Percentiles rank a stretch among this genome's conserved stretches.
Evolutionary conservation across 129 eudicot species (phyloP).

Genomic region (Lactuca saligna): DNA sequence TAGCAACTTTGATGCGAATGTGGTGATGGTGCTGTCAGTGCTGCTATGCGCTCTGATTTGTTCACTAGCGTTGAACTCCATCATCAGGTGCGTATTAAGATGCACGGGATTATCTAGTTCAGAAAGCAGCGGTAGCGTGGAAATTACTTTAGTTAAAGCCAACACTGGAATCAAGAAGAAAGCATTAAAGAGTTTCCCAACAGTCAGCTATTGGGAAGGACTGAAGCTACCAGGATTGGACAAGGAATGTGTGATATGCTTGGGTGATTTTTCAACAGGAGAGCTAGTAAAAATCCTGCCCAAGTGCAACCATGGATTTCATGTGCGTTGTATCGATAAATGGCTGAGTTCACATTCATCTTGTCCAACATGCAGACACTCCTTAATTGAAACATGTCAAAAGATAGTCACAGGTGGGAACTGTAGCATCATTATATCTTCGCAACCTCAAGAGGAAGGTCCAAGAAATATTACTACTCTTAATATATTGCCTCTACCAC

Average conservation of each 20-base stretch:
- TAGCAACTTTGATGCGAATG: slow-evolving; percentile 69
- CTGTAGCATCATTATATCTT: slow-evolving; percentile 12
- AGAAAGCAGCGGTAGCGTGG: slow-evolving; percentile 7
- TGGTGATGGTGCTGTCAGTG: slow-evolving; percentile 76
- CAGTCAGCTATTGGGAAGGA: slow-evolving; percentile 46
- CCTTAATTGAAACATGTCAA: slow-evolving; percentile 63
- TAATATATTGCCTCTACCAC: slow-evolving; percentile 60
- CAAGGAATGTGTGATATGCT: slow-evolving; percentile 71
- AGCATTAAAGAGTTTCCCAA: slow-evolving; percentile 69
- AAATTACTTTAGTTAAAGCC: not conserved
- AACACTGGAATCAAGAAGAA: slow-evolving; percentile 34
- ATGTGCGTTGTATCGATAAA: slow-evolving; percentile 73
- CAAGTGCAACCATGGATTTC: slow-evolving; percentile 86
- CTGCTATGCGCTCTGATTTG: slow-evolving; percentile 82
- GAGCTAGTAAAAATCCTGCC: slow-evolving; percentile 64
- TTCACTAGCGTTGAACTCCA: slow-evolving; percentile 17
- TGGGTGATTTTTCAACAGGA: slow-evolving; percentile 63
- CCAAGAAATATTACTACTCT: slow-evolving; percentile 32
- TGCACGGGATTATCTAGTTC: slow-evolving; percentile 46
- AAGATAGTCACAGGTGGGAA: slow-evolving; percentile 44
- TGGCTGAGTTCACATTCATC: slow-evolving; percentile 86
- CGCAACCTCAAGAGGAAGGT: slow-evolving; percentile 20
- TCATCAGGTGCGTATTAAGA: slow-evolving; percentile 22
- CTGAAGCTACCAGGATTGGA: slow-evolving; percentile 61
- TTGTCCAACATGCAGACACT: slow-evolving; percentile 87